These are phyloP conservation scores for Agastache rugosa DNA, from an alignment of 257 asterid genomes.

Conservation along the genomic window DNA sequence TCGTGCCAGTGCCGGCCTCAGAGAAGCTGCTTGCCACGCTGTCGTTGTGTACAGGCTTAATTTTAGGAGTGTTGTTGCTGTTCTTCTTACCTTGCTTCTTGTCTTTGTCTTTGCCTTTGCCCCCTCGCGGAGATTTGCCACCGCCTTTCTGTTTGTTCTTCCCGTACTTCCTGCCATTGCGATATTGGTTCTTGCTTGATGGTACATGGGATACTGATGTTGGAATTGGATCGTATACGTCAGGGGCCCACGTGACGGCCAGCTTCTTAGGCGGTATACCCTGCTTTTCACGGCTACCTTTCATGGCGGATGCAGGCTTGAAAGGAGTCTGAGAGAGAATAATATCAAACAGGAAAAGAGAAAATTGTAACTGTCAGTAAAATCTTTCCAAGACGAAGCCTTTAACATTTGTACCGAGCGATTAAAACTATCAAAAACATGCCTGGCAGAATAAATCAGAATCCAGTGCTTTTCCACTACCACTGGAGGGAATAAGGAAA, in stretches of 20 bases:
- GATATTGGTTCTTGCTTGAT: slow-evolving; percentile 50
- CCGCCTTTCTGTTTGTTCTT: slow-evolving; percentile 63
- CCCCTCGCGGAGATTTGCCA: slow-evolving; percentile 59
- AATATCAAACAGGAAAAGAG: neutral
- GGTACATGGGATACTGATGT: slow-evolving; percentile 70
- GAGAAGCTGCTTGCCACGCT: slow-evolving; percentile 27
- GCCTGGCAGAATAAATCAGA: neutral
- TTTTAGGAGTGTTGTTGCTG: slow-evolving; percentile 37
- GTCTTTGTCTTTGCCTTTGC: slow-evolving; percentile 69
- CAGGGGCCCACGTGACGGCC: slow-evolving; percentile 63
- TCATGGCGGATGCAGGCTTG: slow-evolving; percentile 57
- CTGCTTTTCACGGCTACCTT: slow-evolving; percentile 58
- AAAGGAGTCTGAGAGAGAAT: slow-evolving; percentile 41
- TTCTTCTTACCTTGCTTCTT: slow-evolving; percentile 68
- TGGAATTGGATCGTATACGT: slow-evolving; percentile 64
- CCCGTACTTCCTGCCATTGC: slow-evolving; percentile 55
- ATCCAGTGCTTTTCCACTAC: slow-evolving; percentile 10
- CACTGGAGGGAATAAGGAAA: neutral
- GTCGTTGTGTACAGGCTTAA: slow-evolving; percentile 34
- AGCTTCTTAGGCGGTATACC: slow-evolving; percentile 45
- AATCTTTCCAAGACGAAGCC: neutral
- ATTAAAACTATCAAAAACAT: neutral
- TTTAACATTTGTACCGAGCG: neutral
- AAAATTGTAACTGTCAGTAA: slow-evolving; percentile 10
- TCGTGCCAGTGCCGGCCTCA: slow-evolving; percentile 20